Evolutionary conservation across 257 asterid genomes (phyloP).

Genomic region (Plantago elongata): DNA sequence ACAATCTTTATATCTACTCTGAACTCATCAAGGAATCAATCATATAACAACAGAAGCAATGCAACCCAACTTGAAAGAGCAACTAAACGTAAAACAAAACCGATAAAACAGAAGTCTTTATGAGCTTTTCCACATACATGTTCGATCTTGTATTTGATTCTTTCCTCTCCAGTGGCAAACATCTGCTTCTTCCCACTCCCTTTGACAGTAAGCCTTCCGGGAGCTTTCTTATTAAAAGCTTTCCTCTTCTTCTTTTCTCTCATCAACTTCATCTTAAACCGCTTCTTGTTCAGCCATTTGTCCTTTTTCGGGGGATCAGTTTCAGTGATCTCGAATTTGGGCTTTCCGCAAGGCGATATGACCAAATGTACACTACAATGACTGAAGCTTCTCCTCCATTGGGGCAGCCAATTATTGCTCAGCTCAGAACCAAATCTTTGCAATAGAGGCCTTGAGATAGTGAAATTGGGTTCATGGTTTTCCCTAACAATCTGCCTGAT

Average conservation of each 20-base stretch:
- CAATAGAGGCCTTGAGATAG: constrained; percentile 22
- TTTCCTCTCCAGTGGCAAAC: constrained; percentile 79
- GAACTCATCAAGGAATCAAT: too few species aligned
- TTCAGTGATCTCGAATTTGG: constrained; percentile 70
- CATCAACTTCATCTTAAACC: constrained; percentile 60
- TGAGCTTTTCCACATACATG: constrained; percentile 24
- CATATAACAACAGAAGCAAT: too few species aligned
- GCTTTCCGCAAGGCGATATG: constrained; percentile 65
- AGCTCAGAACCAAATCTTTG: constrained; percentile 14
- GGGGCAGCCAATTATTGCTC: constrained; percentile 4
- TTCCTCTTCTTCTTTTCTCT: constrained; percentile 69
- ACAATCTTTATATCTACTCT: too few species aligned
- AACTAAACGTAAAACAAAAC: neutral
- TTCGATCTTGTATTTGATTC: constrained; percentile 73
- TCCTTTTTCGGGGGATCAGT: constrained; percentile 78
- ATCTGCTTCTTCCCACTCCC: constrained; percentile 56
- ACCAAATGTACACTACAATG: constrained; percentile 63
- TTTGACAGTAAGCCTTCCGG: constrained; percentile 65
- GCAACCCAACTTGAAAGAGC: too few species aligned
- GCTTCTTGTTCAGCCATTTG: constrained; percentile 77
- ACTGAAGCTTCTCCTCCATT: constrained; percentile 42
- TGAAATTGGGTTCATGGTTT: constrained; percentile 23
- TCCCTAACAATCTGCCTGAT: constrained; percentile 26
- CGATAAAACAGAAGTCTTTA: constrained; percentile 2
- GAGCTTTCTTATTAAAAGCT: constrained; percentile 79